Base-by-base conservation (phyloP, 108 stramenopile genomes). In the Aurantiochytrium sp. region DNA sequence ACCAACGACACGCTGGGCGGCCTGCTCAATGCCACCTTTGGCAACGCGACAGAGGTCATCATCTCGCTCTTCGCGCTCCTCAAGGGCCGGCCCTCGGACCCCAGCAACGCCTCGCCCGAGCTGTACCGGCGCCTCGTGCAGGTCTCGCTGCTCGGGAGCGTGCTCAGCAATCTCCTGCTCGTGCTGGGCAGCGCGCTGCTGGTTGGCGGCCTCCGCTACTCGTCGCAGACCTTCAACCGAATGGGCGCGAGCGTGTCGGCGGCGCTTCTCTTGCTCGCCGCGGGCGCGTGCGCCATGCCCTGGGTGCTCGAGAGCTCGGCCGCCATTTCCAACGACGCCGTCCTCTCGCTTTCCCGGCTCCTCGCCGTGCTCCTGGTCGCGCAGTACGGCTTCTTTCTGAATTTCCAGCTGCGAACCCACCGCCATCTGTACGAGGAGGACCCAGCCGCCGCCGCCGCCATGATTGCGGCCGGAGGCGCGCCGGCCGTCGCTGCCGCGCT, bases 1-100 rank as follows among this genome's bases (percentile, higher is more conserved):
- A 97, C 97, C 68, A 96, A 94, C 68, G 96, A 95, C 54, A 96
- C 96, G 22, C 94, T 97, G 36, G 97, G 96, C 55, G 97, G 96
- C n/a, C 87, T 97, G 39, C 89, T 97, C 31, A 97, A 97, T 91
- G 97, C 96, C 15, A 95, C 97, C 3, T 97, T 97, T 92, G 97
- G 97, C 24, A 97, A 97, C 91, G 96, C 96, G 37, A 95, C 96
- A 6, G 97, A 97, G 92, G 68, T 97, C 24, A 87, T 97, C 30
- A 96, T 97, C 87, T 95, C 95, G 2, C 91, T 92, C n/a, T 94
- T 95, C 1, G 97, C 97, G 37, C 91, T 97, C 39, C 91, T 92
- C 24, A 91, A 94, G 52, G 96, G 96, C 73, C 73, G 73, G 24
- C 73, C 73, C 27, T 27, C 27, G 42, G 73, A 81, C 12, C 32